Base-by-base conservation (phyloP, 345 rosid species). In the Excoecaria cochinchinensis region DNA sequence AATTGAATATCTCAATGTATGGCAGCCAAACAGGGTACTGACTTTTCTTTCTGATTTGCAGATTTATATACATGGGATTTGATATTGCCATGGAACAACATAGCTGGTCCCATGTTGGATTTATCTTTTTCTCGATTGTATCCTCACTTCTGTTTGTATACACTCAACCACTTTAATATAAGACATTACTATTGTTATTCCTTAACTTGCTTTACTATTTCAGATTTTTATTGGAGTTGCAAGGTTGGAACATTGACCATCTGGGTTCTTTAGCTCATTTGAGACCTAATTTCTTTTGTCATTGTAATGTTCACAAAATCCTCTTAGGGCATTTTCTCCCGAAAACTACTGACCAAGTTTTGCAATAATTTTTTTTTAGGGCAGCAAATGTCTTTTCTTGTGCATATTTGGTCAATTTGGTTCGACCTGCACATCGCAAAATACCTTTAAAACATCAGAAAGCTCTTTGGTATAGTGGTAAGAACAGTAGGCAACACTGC, bases 401-500 rank as follows among this genome's bases (percentile, higher is more conserved):
- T 87, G 97, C 87, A 76, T 95, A 91, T 88, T 83, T 95, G 85
- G 86, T 95, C 76, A 95, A 95, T 80, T 83, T 91, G 85, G 92
- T 74, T 77, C 90, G 99, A 72, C 98, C 99, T 77, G 76, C 86
- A 24, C 84, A 88, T 73, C 83, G 95, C 67, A 79, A 90, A 76
- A 93, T 95, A 85, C 99, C 99, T 80, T 60, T 85, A 69, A 89
- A 86, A 31, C 96, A 95, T 86, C 99, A 95, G 84, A 91, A 93
- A 84, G 99, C 99, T 69, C 99, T 95, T 82, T 95, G 98, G 90
- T 95, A 93, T 75, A 95, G 98, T 80, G 98, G 99, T 95, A 89
- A 87, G 98, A 69, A 55, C 48, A 72, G 63, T 62, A 19, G 16
- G 61, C 76, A 65, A 56, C 65, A 50, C 73, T 67, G 66, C 31